Evolutionary conservation across 2,329 filamentous ascomycete species (phyloP).

Genomic region (Beauveria sp.): DNA sequence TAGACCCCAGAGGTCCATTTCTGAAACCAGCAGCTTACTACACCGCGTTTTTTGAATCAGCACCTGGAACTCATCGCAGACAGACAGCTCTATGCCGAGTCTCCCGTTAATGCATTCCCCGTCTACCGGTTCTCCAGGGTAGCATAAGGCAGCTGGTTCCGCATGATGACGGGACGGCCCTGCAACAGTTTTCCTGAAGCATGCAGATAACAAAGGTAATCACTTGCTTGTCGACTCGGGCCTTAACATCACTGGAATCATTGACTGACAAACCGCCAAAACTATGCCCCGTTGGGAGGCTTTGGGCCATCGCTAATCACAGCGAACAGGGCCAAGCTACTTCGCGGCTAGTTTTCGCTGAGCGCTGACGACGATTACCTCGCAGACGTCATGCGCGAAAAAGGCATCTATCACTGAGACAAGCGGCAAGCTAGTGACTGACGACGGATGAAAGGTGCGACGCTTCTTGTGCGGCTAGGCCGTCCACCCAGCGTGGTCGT

Average conservation of each 20-base stretch:
- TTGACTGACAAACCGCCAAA: slow-evolving; percentile 6
- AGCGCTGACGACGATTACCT: not conserved
- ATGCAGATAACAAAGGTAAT: slow-evolving; percentile 38
- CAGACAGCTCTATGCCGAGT: slow-evolving; percentile 21
- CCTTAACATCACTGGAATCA: slow-evolving; percentile 30
- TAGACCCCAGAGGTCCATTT: not conserved
- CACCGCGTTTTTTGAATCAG: not conserved
- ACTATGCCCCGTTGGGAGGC: not conserved
- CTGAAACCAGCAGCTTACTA: not conserved
- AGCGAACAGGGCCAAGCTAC: not conserved
- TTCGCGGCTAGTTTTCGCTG: not conserved
- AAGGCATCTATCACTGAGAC: not conserved
- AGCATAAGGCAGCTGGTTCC: too few relatives aligned
- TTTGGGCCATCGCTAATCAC: slow-evolving; percentile 4
- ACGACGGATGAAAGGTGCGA: not conserved
- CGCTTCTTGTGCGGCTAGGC: not conserved
- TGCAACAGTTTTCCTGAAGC: slow-evolving; percentile 19
- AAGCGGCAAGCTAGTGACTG: not conserved
- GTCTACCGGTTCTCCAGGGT: slow-evolving; percentile 18
- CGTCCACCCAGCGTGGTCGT: not conserved
- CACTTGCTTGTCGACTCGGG: slow-evolving; percentile 35
- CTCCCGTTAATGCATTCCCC: slow-evolving; percentile 18
- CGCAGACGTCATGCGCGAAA: not conserved
- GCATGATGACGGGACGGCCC: too few relatives aligned
- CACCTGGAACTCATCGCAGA: slow-evolving; percentile 3